Evolutionary conservation across 116 monocot genomes (phyloP), one percentile per base, ranked within the genome.

Genomic region (Phalaenopsis hybrid): DNA sequence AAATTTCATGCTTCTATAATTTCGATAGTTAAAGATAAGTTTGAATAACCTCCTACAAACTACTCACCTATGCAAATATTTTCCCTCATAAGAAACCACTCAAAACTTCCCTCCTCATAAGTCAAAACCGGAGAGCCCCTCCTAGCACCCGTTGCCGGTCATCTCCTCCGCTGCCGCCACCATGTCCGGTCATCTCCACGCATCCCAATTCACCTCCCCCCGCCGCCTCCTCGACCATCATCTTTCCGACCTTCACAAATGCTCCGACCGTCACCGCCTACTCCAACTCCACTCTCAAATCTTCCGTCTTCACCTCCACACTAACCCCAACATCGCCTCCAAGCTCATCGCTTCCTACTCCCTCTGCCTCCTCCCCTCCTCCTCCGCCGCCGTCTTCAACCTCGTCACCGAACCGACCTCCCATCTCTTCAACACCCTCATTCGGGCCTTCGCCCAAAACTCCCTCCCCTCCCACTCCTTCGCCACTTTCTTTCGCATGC

Each of bases 331-430:
- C 89, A 79, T 92, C 80, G 90, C 89, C 73, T 83, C 91, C 34
- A 96, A 90, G 84, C 92, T 96, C 83, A 72, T 96, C 79, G 83
- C 90, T 25, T 81, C 93, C 73, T 96, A 93, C 89, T 87, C 91
- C 41, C 82, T 88, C 77, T 89, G 82, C 80, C 86, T 72, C 83
- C 83, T 49, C 43, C n/a, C 87, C 41, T 48, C 77, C 78, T 49
- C 77, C 58, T 87, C 89, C 45, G 21, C 86, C 85, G 12, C 74
- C 31, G 87, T 80, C 73, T 91, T 93, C 88, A 44, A 43, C 70
- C 93, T 85, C 61, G 83, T 87, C 72, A 84, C 68, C 2, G 20
- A 82, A 0, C 91, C 90, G 78, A 89, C 86, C 83, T 34, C 89
- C 67, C 84, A 81, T 74, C 90, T 92, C 80, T 90, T 79, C 85